Percentiles rank a stretch among this genome's conserved stretches.
Conservation (phyloP, 2,329 filamentous ascomycete species). For the Colletotrichum lindemuthianum region DNA sequence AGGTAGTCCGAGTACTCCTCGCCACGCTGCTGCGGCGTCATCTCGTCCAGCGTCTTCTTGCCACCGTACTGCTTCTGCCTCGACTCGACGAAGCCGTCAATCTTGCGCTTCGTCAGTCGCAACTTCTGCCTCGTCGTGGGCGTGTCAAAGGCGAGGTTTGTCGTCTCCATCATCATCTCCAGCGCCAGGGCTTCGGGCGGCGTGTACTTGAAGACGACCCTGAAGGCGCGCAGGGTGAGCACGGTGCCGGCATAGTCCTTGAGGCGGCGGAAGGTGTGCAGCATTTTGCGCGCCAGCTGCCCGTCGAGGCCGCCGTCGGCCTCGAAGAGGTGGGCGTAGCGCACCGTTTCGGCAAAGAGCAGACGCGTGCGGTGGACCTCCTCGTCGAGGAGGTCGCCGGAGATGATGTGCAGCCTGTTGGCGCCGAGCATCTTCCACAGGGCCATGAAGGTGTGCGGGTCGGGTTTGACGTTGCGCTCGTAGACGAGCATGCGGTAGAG, state of each 20-base stretch:
- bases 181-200: constrained; percentile 58
- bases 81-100: constrained; percentile 46
- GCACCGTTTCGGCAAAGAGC: constrained; percentile 61
- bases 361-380: constrained; percentile 50
- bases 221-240: constrained; percentile 56
- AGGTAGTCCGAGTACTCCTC: constrained; percentile 56
- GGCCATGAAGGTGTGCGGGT: constrained; percentile 74
- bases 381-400: constrained; percentile 41
- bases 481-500: constrained; percentile 66
- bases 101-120: constrained; percentile 52
- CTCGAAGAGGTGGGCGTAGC: constrained; percentile 57
- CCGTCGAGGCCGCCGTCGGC: constrained; percentile 52
- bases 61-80: constrained; percentile 40
- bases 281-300: constrained; percentile 59
- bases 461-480: constrained; percentile 63
- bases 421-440: constrained; percentile 70
- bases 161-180: constrained; percentile 57
- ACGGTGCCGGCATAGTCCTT: constrained; percentile 56
- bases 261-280: constrained; percentile 61
- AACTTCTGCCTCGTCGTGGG: constrained; percentile 52
- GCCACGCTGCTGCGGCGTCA: constrained; percentile 49
- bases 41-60: constrained; percentile 44
- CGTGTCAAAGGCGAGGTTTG: constrained; percentile 55
- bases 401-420: constrained; percentile 56
- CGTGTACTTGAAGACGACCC: constrained; percentile 54